Evolutionary conservation across 306 rosid genomes (phyloP).

Genomic region (Echinosophora koreensis): DNA sequence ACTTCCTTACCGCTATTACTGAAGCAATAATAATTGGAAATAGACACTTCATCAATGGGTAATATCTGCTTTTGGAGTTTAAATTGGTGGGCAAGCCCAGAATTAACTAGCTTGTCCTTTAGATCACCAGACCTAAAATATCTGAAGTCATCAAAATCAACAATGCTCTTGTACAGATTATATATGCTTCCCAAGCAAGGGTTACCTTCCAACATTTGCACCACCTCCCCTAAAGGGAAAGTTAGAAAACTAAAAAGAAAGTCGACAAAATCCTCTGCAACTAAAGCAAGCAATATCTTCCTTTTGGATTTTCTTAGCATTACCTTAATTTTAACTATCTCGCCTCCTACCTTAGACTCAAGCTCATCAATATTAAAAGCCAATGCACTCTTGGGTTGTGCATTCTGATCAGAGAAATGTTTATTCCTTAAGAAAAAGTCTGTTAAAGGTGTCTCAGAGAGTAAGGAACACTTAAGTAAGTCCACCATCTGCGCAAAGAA

Average conservation of each 20-base stretch:
- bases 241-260: background rate
- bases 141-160: background rate
- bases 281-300: slow-evolving; percentile 6
- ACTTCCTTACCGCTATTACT: no score
- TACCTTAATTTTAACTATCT: no score
- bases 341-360: no score
- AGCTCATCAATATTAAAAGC: no score
- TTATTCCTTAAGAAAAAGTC: no score
- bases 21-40: no score
- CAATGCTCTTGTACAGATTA: background rate
- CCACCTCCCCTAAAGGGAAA: background rate
- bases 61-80: background rate
- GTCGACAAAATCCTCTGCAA: background rate
- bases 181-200: background rate
- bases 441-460: no score
- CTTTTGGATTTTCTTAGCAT: background rate
- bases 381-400: no score
- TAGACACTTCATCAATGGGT: background rate
- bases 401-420: no score
- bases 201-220: background rate
- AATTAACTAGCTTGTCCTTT: background rate
- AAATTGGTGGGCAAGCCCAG: background rate
- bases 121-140: background rate
- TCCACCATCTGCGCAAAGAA: no score
- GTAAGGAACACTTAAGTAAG: no score